Evolutionary conservation across 176 grass and related monocot genomes (phyloP).

Genomic region (Oryza australiensis): DNA sequence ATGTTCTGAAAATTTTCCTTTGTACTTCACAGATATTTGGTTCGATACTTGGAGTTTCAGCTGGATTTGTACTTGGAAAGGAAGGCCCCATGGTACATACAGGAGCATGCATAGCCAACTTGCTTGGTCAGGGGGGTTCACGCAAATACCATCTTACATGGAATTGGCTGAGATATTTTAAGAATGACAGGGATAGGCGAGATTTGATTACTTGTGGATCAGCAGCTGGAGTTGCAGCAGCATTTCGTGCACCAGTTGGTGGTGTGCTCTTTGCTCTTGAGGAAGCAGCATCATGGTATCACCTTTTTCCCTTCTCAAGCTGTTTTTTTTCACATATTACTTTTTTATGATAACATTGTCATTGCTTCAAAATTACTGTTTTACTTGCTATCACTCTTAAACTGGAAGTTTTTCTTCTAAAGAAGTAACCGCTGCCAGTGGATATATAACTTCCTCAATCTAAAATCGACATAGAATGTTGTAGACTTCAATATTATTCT

Average conservation of each 20-base stretch:
- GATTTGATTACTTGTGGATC: constrained; percentile 95
- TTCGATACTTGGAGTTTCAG: constrained; percentile 89
- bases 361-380: neutral
- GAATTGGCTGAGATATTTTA: constrained; percentile 86
- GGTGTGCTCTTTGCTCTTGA: constrained; percentile 98
- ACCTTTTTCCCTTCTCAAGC: constrained; percentile 6
- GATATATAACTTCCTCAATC: neutral
- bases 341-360: neutral
- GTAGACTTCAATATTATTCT: constrained; percentile 1
- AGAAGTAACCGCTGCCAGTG: neutral
- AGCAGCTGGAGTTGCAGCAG: constrained; percentile 90
- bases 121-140: constrained; percentile 90
- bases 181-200: constrained; percentile 83
- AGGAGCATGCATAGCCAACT: constrained; percentile 91
- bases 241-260: constrained; percentile 89
- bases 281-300: constrained; percentile 94
- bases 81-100: constrained; percentile 99
- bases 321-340: neutral
- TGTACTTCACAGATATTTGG: constrained; percentile 68
- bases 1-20: constrained; percentile 26
- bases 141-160: constrained; percentile 95
- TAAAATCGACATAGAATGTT: constrained; percentile 4
- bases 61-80: constrained; percentile 94
- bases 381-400: neutral
- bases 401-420: neutral